A percentile compares a stretch with the other conserved stretches of the same genome.
These are phyloP conservation scores for Salvia hispanica DNA, from an alignment of 257 asterid genomes.

Conservation along the genomic window DNA sequence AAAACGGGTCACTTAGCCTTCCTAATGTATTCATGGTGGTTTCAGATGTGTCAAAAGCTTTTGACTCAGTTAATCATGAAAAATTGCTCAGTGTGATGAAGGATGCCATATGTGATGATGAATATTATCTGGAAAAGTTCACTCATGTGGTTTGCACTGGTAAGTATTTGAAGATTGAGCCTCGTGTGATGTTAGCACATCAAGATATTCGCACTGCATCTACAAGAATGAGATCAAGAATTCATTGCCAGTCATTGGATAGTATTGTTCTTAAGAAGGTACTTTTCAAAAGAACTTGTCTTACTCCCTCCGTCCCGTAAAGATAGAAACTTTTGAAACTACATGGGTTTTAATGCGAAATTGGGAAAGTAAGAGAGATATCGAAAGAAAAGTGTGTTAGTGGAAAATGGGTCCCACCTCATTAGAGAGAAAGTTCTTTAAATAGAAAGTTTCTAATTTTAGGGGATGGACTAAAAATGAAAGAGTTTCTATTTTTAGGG, in stretches of 20 bases:
- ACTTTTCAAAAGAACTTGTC: neutral
- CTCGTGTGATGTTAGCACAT: conserved; percentile 39
- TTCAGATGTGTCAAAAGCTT: conserved; percentile 86
- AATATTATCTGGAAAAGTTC: conserved; percentile 52
- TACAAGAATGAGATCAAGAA: conserved; percentile 32
- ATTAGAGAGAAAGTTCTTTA: too few species aligned
- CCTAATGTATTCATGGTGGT: conserved; percentile 68
- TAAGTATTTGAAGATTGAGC: conserved; percentile 50
- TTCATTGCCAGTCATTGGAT: conserved; percentile 39
- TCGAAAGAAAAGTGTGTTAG: too few species aligned
- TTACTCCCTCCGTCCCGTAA: too few species aligned
- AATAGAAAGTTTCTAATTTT: too few species aligned
- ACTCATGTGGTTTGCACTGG: conserved; percentile 57
- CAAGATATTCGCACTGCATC: conserved; percentile 37
- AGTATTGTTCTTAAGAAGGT: conserved; percentile 78
- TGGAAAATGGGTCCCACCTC: too few species aligned
- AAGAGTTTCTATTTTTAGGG: too few species aligned
- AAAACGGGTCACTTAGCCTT: conserved; percentile 39
- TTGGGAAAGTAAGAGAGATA: too few species aligned
- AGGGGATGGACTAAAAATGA: too few species aligned
- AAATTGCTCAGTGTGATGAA: conserved; percentile 73
- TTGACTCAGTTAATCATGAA: conserved; percentile 74
- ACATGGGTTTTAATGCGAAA: too few species aligned
- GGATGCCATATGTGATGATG: conserved; percentile 55
- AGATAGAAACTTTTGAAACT: too few species aligned